phyloP scores from a whole-genome alignment of 2,329 filamentous ascomycete species.

The Paracoccidioides brasiliensis region DNA sequence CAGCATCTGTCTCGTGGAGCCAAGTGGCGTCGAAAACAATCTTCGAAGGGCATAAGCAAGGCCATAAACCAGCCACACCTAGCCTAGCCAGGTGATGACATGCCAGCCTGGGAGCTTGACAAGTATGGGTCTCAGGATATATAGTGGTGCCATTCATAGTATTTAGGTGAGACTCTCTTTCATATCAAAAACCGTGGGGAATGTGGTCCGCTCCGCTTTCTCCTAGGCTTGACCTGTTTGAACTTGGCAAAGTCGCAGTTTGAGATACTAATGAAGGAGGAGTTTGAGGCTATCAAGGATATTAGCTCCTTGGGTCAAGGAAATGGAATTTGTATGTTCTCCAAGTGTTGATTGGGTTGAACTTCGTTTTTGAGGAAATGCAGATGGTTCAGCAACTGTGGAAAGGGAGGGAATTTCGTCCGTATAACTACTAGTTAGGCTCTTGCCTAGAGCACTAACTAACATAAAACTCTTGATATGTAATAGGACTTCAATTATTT shows the following conservation, averaged over 20 bases:
- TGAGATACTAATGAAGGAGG: background rate
- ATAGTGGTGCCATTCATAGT: background rate
- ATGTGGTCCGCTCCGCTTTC: slow-evolving; percentile 1
- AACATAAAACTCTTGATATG: too few relatives aligned
- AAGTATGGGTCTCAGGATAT: too few relatives aligned
- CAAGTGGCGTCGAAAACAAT: slow-evolving; percentile 4
- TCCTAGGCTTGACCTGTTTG: background rate
- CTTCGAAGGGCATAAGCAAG: background rate
- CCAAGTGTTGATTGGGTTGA: too few relatives aligned
- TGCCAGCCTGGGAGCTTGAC: background rate
- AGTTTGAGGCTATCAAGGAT: background rate
- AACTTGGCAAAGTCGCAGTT: background rate
- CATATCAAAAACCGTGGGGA: background rate
- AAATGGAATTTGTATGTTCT: background rate
- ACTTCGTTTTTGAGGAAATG: too few relatives aligned
- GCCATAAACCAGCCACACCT: background rate
- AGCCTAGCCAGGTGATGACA: background rate
- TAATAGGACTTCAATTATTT: too few relatives aligned
- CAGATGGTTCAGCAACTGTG: too few relatives aligned
- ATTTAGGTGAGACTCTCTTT: background rate
- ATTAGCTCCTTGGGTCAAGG: background rate
- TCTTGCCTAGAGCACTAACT: too few relatives aligned
- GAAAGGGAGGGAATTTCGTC: too few relatives aligned
- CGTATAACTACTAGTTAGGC: too few relatives aligned
- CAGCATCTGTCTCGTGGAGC: background rate